A percentile compares a stretch with the other conserved stretches of the same genome.
phyloP scores from a whole-genome alignment of 176 grass and related monocot species.

The Metroxylon sagu region DNA sequence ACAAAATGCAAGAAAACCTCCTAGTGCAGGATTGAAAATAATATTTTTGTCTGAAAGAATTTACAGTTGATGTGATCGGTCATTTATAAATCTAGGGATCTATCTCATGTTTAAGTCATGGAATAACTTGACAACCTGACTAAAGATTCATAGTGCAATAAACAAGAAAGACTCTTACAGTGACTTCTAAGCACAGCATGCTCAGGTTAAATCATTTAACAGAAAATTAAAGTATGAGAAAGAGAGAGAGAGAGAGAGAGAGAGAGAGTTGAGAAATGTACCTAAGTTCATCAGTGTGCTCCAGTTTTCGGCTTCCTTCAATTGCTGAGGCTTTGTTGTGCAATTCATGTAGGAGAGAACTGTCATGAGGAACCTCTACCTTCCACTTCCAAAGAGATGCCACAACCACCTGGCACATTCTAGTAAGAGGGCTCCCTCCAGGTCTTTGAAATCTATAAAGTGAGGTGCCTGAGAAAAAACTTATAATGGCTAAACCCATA shows the following conservation, averaged over 20 bases:
- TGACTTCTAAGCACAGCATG: no score
- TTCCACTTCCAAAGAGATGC: constrained; percentile 68
- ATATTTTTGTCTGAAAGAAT: no score
- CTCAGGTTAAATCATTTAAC: neutral
- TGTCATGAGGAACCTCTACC: constrained; percentile 37
- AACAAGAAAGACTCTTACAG: no score
- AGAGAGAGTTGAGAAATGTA: constrained; percentile 7
- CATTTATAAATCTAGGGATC: no score
- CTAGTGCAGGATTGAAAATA: no score
- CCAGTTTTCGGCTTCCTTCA: constrained; percentile 76
- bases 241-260: no score
- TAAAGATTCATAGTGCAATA: no score
- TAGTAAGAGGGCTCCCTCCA: constrained; percentile 71
- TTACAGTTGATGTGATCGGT: no score
- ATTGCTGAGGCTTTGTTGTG: constrained; percentile 56
- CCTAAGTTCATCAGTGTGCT: constrained; percentile 70
- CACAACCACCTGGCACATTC: constrained; percentile 68
- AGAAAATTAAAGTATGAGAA: neutral
- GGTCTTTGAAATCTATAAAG: constrained; percentile 85
- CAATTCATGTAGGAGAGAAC: constrained; percentile 56
- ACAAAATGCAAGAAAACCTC: no score
- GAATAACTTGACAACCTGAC: no score
- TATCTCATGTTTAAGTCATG: no score
- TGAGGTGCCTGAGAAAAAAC: constrained; percentile 69
- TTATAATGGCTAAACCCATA: constrained; percentile 79